Conservation (phyloP, 805 yeast genomes). For the Kodamaea kakaduensis region DNA sequence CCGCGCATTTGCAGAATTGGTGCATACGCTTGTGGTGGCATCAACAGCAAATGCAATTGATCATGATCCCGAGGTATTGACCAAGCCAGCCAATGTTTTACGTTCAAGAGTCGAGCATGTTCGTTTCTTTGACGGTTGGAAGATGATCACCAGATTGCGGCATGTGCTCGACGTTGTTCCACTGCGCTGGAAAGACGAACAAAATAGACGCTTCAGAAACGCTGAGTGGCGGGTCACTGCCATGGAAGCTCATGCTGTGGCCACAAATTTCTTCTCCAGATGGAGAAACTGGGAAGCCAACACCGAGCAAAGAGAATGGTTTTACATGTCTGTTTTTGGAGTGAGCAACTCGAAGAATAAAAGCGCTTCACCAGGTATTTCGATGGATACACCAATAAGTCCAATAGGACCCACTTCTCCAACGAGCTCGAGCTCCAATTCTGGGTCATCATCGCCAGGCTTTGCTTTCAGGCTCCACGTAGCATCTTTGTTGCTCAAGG, state of each 20-base stretch:
- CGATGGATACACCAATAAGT: too few species aligned
- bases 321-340: constrained; percentile 50
- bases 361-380: too few species aligned
- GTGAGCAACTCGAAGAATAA: too few species aligned
- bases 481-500: too few species aligned
- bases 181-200: constrained; percentile 39
- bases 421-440: too few species aligned
- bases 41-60: constrained; percentile 46
- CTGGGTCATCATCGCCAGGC: too few species aligned
- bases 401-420: too few species aligned
- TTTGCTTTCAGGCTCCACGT: too few species aligned
- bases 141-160: constrained; percentile 70
- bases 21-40: constrained; percentile 39
- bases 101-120: constrained; percentile 71
- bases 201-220: constrained; percentile 27
- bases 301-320: constrained; percentile 51
- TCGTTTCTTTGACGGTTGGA: constrained; percentile 84
- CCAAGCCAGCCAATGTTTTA: constrained; percentile 81
- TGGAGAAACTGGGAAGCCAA: constrained; percentile 95
- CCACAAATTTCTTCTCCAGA: constrained; percentile 54
- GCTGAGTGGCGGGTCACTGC: constrained; percentile 25
- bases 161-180: constrained; percentile 67
- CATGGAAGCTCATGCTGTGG: constrained; percentile 47
- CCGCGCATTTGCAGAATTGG: constrained; percentile 30
- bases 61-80: constrained; percentile 85